Conservation (phyloP, 148 eudicot species). For the Rhododendron kiyosumense region DNA sequence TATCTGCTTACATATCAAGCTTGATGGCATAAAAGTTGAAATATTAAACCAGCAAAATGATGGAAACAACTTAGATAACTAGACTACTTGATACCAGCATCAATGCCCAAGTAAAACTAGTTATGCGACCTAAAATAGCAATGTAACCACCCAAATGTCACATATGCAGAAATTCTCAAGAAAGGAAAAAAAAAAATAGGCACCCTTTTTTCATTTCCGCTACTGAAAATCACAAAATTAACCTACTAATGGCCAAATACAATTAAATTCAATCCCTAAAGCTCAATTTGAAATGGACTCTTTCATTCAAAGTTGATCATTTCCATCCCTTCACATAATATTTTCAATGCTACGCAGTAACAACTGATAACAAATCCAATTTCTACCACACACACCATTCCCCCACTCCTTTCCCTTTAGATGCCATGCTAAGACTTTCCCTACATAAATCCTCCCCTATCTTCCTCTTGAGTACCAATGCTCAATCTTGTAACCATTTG, state of each 20-base stretch:
- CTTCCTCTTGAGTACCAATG: not conserved
- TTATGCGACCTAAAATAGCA: not conserved
- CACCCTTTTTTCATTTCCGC: not conserved
- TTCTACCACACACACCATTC: not conserved
- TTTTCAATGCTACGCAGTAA: not conserved
- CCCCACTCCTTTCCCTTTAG: not conserved
- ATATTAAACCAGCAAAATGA: not conserved
- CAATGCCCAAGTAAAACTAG: not conserved
- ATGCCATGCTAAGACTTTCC: not conserved
- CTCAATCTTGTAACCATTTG: not conserved
- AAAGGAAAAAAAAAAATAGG: not conserved
- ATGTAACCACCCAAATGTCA: not conserved
- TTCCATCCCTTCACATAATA: not conserved
- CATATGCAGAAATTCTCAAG: not conserved
- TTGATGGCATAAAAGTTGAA: not conserved
- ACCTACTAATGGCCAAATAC: not conserved
- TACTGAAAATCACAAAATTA: not conserved
- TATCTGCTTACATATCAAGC: not conserved
- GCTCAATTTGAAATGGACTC: not conserved
- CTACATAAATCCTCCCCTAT: not conserved
- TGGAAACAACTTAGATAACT: not conserved
- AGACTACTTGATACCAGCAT: not conserved
- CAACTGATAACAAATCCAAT: not conserved
- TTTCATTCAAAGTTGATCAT: not conserved
- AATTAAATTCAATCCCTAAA: not conserved